These are phyloP conservation scores for Cyclocybe cylindracea DNA, from an alignment of 768 basidiomycete genomes.

Conservation along the genomic window DNA sequence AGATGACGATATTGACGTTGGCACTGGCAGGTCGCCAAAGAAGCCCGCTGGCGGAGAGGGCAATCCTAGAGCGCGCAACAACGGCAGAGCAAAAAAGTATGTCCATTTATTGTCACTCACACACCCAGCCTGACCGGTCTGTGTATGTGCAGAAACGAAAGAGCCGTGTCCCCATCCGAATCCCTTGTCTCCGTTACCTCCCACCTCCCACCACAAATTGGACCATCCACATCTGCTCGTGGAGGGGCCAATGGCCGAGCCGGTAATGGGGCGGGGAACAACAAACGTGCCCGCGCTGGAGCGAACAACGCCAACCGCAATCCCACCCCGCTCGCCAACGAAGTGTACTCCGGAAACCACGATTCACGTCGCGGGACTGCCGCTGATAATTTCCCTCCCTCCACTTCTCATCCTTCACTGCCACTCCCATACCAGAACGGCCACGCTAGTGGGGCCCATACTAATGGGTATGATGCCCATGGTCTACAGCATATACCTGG, in stretches of 20 bases:
- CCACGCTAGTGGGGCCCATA: conserved; percentile 31
- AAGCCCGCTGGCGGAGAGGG: conserved; percentile 56
- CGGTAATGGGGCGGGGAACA: conserved; percentile 21
- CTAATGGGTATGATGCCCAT: conserved; percentile 43
- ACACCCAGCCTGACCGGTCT: no score
- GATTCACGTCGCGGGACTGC: conserved; percentile 36
- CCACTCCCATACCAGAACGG: conserved; percentile 42
- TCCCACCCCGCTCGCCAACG: conserved; percentile 39
- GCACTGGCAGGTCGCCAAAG: conserved; percentile 54
- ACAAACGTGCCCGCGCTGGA: conserved; percentile 47
- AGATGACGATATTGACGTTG: conserved; percentile 66
- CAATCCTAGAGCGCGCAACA: conserved; percentile 50
- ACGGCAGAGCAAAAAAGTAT: conserved; percentile 62
- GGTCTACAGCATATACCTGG: conserved; percentile 30
- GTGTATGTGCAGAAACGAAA: conserved; percentile 49
- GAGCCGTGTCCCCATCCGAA: conserved; percentile 70
- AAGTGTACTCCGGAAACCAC: conserved; percentile 27
- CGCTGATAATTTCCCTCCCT: conserved; percentile 47
- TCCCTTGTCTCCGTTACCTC: conserved; percentile 74
- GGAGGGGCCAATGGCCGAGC: conserved; percentile 25
- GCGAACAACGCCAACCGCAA: conserved; percentile 42
- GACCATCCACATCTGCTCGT: conserved; percentile 27
- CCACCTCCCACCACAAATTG: conserved; percentile 47
- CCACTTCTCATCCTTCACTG: conserved; percentile 59
- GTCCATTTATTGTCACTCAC: conserved; percentile 19